Evolutionary conservation across 768 basidiomycete genomes (phyloP), one percentile per base, ranked within the genome.

Genomic region (Fistulinella prunicolor): DNA sequence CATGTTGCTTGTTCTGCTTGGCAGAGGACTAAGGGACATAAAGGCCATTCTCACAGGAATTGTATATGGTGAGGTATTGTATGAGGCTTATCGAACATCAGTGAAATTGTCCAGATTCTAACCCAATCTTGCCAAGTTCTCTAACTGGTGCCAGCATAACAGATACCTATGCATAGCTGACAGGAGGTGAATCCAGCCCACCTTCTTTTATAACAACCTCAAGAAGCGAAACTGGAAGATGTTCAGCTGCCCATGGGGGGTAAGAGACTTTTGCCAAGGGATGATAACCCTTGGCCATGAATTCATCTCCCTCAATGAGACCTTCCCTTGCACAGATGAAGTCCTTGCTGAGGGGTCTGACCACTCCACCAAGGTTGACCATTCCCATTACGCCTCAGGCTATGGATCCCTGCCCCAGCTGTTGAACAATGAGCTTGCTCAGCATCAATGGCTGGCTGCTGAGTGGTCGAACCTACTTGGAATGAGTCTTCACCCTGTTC

Each of bases 391-490:
- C 8, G 50, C 53, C 0, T 4, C 26, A 19, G 9, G 52, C 0
- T 42, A 54, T 1, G 50, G 42, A 0, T 24, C 50, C 0, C 8
- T 54, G 1, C 50, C 53, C 14, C 34, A 38, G 3, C 20, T 54
- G 0, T 52, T 50, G 0, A 44, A 54, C 42, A 47, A 42, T 5
- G 2, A 0, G 1, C 16, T 51, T 0, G 12, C 10, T 7, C 34
- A 38, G 9, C 45, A 44, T 0, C 46, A 35, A 3, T 54, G 50
- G 50, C 24, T 54, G 1, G 16, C 19, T 0, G 35, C 41, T 7
- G 38, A 47, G 21, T 54, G 50, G 46, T 43, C 42, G 0, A 54
- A 45, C 10, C 17, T 54, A 6, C 50, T 51, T 4, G 53, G 50
- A 1, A 2, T 47, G 23, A 50, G 50, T 1, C 53, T 42, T 1